Evolutionary conservation across 2,329 filamentous ascomycete species (phyloP).

Genomic region (Colletotrichum trifolii): DNA sequence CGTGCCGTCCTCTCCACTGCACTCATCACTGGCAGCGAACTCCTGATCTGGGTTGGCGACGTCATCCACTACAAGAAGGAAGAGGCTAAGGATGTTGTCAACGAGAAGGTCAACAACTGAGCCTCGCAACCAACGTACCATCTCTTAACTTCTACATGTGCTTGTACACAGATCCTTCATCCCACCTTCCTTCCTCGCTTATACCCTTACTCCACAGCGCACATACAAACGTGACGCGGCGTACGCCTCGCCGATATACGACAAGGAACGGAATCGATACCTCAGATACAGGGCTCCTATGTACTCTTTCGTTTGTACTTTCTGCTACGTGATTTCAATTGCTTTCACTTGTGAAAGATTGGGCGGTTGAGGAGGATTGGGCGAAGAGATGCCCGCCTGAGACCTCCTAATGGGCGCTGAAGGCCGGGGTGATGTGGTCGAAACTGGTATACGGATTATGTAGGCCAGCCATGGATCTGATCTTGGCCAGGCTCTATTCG

Average conservation of each 20-base stretch:
- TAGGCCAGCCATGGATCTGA: too few relatives aligned
- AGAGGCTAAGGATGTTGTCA: constrained; percentile 65
- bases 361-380: not conserved
- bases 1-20: constrained; percentile 78
- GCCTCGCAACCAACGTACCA: not conserved
- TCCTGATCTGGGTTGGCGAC: constrained; percentile 68
- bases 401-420: too few relatives aligned
- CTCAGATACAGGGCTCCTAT: constrained; percentile 28
- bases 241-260: constrained; percentile 35
- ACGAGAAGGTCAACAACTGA: constrained; percentile 63
- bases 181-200: constrained; percentile 14
- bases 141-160: not conserved
- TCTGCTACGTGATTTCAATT: constrained; percentile 21
- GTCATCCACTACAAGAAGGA: constrained; percentile 72
- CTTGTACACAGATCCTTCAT: constrained; percentile 10
- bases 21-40: constrained; percentile 74
- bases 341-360: constrained; percentile 27
- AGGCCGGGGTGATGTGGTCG: too few relatives aligned
- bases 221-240: not conserved
- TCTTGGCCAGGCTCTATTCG: too few relatives aligned
- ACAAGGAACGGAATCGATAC: constrained; percentile 35
- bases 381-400: too few relatives aligned
- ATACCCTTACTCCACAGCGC: constrained; percentile 26
- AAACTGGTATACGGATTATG: too few relatives aligned
- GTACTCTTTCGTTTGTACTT: constrained; percentile 6